These are phyloP conservation scores for Leersia perrieri DNA, from an alignment of 176 grass and related monocot genomes.

Conservation along the genomic window DNA sequence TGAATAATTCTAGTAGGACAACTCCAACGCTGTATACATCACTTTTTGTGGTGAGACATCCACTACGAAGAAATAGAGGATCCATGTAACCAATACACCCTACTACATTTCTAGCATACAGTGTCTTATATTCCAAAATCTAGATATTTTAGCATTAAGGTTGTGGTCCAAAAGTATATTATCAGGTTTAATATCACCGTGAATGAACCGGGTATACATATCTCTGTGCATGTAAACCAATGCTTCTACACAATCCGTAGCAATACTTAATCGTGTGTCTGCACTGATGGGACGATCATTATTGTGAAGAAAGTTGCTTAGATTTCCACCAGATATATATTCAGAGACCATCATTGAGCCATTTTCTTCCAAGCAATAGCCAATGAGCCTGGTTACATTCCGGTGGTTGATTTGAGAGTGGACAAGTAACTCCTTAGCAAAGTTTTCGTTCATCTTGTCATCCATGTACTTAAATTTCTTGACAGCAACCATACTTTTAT, in stretches of 20 bases:
- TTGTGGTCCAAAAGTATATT: conserved; percentile 11
- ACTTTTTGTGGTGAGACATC: neutral
- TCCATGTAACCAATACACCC: conserved; percentile 27
- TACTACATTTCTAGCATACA: neutral
- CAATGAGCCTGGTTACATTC: no score
- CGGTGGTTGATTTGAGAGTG: no score
- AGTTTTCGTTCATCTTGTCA: neutral
- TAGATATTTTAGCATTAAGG: neutral
- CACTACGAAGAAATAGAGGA: neutral
- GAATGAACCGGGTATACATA: conserved; percentile 27
- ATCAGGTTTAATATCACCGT: conserved; percentile 20
- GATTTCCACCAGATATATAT: conserved; percentile 8
- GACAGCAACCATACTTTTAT: conserved; percentile 10
- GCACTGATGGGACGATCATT: no score
- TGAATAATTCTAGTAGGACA: no score
- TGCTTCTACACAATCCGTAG: conserved; percentile 11
- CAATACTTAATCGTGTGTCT: neutral
- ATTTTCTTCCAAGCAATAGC: no score
- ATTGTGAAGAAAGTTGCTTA: no score
- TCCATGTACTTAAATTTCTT: neutral
- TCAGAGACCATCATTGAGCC: no score
- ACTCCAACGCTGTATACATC: conserved; percentile 31
- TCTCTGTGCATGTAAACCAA: conserved; percentile 19
- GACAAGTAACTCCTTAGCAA: conserved; percentile 18
- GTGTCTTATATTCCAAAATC: conserved; percentile 22